Conservation (phyloP, 2,329 filamentous ascomycete genomes). For the Aspergillus sp. region DNA sequence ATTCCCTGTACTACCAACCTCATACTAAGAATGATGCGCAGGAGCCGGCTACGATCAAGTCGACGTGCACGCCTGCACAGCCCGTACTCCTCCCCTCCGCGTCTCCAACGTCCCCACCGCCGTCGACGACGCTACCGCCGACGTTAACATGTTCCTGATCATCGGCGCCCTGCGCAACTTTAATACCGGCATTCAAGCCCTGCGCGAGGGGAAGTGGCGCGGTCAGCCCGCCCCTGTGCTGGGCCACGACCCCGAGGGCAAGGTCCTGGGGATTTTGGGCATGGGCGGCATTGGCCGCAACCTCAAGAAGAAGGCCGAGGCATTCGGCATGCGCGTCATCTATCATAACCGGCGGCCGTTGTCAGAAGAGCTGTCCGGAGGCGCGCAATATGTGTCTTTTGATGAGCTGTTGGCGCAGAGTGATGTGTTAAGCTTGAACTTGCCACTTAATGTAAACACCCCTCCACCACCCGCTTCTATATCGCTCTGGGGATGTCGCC, state of each 20-base stretch:
- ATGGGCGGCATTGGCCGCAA: constrained; percentile 85
- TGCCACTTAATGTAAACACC: constrained; percentile 71
- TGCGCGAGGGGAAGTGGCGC: constrained; percentile 67
- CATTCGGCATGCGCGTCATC: constrained; percentile 71
- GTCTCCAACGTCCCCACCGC: constrained; percentile 81
- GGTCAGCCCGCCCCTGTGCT: constrained; percentile 54
- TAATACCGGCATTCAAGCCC: constrained; percentile 61
- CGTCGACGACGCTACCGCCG: constrained; percentile 79
- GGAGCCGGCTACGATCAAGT: constrained; percentile 85
- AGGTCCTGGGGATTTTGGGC: constrained; percentile 74
- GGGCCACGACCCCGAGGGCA: constrained; percentile 76
- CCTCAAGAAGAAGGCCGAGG: constrained; percentile 69
- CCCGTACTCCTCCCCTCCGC: constrained; percentile 55
- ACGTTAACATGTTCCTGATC: constrained; percentile 76
- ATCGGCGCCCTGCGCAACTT: constrained; percentile 76
- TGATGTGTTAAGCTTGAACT: constrained; percentile 76
- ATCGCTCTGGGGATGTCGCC: too few relatives aligned
- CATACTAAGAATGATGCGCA: constrained; percentile 25
- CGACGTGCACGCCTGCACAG: constrained; percentile 68
- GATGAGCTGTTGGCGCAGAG: constrained; percentile 67
- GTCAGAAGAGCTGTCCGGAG: constrained; percentile 47
- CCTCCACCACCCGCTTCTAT: neutral
- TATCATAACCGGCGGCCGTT: constrained; percentile 71
- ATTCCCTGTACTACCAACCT: neutral
- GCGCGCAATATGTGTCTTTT: constrained; percentile 56